Evolutionary conservation across 805 yeast genomes (phyloP).

Genomic region (Nakazawaea ernobii): DNA sequence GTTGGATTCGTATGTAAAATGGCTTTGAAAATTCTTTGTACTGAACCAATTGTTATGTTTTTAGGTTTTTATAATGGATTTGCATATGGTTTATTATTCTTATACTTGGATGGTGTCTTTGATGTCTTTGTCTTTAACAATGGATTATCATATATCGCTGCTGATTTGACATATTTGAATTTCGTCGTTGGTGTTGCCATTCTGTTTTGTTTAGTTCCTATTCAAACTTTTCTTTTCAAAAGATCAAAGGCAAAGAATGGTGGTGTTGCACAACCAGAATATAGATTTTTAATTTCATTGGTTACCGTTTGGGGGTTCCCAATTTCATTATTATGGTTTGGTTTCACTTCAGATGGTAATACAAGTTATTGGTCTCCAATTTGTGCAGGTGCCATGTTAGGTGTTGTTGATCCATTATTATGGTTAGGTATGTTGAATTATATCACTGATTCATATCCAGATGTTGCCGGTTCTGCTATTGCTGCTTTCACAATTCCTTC

Average conservation of each 20-base stretch:
- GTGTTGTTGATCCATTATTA: slow-evolving; percentile 26
- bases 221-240: slow-evolving; percentile 26
- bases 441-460: slow-evolving; percentile 28
- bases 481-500: slow-evolving; percentile 32
- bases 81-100: slow-evolving; percentile 28
- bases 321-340: slow-evolving; percentile 28
- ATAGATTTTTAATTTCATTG: slow-evolving; percentile 25
- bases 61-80: slow-evolving; percentile 30
- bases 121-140: slow-evolving; percentile 28
- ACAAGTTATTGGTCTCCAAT: slow-evolving; percentile 29
- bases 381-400: slow-evolving; percentile 26
- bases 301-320: slow-evolving; percentile 33
- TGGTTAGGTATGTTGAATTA: slow-evolving; percentile 31
- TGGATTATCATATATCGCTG: slow-evolving; percentile 24
- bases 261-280: slow-evolving; percentile 29
- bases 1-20: slow-evolving; percentile 23
- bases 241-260: slow-evolving; percentile 24
- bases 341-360: slow-evolving; percentile 26
- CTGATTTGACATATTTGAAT: slow-evolving; percentile 28
- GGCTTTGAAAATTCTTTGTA: slow-evolving; percentile 27
- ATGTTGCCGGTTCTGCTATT: slow-evolving; percentile 28
- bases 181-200: slow-evolving; percentile 28
- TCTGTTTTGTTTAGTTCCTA: slow-evolving; percentile 23
- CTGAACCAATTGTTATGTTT: slow-evolving; percentile 29
- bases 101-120: slow-evolving; percentile 30